A percentile compares a stretch with the other conserved stretches of the same genome.
Conservation (phyloP, 257 asterid species). For the Solanum pimpinellifolium region DNA sequence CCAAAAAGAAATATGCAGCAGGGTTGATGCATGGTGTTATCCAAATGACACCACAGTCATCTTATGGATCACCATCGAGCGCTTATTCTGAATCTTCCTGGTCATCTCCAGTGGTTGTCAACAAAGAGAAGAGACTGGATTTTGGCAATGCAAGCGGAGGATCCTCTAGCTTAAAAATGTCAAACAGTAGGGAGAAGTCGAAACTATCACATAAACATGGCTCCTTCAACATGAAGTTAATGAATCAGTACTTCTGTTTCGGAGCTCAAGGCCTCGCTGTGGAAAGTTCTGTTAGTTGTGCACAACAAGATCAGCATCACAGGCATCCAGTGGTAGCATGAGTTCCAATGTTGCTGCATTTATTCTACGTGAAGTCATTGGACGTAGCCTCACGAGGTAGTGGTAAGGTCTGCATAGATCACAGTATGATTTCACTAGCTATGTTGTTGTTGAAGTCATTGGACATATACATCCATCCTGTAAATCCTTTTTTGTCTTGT, state of each 20-base stretch:
- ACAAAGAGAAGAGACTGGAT: conserved; percentile 6
- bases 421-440: too few species aligned
- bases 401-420: too few species aligned
- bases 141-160: conserved; percentile 2
- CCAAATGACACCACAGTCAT: conserved; percentile 32
- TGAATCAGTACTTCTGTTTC: conserved; percentile 68
- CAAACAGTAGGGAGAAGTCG: conserved; percentile 12
- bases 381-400: background rate
- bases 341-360: background rate
- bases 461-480: background rate
- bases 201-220: conserved; percentile 29
- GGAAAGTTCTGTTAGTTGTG: conserved; percentile 13
- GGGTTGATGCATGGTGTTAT: conserved; percentile 49
- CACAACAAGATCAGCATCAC: background rate
- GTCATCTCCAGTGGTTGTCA: conserved; percentile 29
- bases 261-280: conserved; percentile 59
- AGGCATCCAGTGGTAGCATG: conserved; percentile 1
- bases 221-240: conserved; percentile 42
- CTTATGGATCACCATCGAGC: conserved; percentile 41
- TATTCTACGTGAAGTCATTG: background rate
- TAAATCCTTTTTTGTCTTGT: background rate
- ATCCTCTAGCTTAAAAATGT: conserved; percentile 12
- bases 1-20: conserved; percentile 48
- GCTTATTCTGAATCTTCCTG: conserved; percentile 48
- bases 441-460: background rate